Evolutionary conservation across 495 filamentous ascomycete species (phyloP).

Genomic region (Friedmanniomyces endolithicus): DNA sequence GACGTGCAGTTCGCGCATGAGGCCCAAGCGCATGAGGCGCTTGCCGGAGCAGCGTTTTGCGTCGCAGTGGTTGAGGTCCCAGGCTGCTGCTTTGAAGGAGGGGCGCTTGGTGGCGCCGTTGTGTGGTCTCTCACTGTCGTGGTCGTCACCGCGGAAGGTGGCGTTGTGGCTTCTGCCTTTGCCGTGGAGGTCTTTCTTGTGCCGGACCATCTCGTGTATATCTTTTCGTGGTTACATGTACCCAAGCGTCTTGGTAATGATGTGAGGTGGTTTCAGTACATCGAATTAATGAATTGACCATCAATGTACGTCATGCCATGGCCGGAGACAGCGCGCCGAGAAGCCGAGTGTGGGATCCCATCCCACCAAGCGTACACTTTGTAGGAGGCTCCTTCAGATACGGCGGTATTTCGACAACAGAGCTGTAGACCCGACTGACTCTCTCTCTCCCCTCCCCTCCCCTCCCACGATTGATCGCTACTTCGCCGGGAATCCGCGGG

Average conservation of each 20-base stretch:
- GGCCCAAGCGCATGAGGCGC: slow-evolving; percentile 72
- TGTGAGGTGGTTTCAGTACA: no score
- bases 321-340: no score
- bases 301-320: no score
- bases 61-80: slow-evolving; percentile 96
- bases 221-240: background rate
- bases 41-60: slow-evolving; percentile 95
- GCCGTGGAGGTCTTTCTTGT: slow-evolving; percentile 80
- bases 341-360: no score
- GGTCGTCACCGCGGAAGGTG: background rate
- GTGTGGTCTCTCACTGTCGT: background rate
- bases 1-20: slow-evolving; percentile 86
- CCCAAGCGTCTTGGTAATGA: no score
- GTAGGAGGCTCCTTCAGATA: no score
- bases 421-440: no score
- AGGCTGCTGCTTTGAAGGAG: slow-evolving; percentile 83
- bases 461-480: slow-evolving; percentile 4
- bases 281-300: no score
- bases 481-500: slow-evolving; percentile 1
- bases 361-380: no score
- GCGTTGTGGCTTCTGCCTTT: slow-evolving; percentile 33
- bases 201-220: slow-evolving; percentile 57
- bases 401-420: no score
- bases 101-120: slow-evolving; percentile 35
- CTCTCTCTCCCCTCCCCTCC: no score